A percentile compares a stretch with the other conserved stretches of the same genome.
Conservation (phyloP, 805 yeast species). For the Saccharomycopsis fibuligera region DNA sequence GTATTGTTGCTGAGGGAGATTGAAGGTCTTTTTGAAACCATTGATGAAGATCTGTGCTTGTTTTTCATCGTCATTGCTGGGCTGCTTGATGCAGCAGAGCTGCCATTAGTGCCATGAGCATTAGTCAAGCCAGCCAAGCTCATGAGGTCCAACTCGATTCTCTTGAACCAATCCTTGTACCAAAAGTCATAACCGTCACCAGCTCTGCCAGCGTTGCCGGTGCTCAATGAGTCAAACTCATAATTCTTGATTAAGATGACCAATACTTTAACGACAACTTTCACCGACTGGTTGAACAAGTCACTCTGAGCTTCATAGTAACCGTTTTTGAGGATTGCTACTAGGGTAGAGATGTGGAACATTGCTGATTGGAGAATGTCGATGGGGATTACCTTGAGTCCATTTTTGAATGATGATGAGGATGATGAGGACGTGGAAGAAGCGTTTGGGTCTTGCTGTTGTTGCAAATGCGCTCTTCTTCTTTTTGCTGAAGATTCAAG, state of each 20-base stretch:
- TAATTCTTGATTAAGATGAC: slow-evolving; percentile 14
- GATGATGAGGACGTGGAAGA: not conserved
- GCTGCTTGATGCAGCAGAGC: too few species aligned
- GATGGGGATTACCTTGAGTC: slow-evolving; percentile 14
- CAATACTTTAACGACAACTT: slow-evolving; percentile 6
- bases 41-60: too few species aligned
- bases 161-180: not conserved
- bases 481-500: slow-evolving; percentile 5
- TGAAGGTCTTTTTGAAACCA: too few species aligned
- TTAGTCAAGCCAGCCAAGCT: not conserved
- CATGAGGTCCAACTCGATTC: not conserved
- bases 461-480: not conserved
- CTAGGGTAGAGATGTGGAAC: not conserved
- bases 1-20: too few species aligned
- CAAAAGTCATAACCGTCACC: not conserved
- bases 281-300: slow-evolving; percentile 17
- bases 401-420: slow-evolving; percentile 13
- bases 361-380: slow-evolving; percentile 4
- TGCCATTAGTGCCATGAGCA: not conserved
- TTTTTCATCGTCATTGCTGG: not conserved
- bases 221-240: slow-evolving; percentile 8
- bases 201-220: not conserved
- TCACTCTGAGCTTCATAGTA: slow-evolving; percentile 6
- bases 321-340: not conserved
- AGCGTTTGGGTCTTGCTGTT: too few species aligned